phyloP scores from a whole-genome alignment of 257 asterid species.

The Cordia subcordata region DNA sequence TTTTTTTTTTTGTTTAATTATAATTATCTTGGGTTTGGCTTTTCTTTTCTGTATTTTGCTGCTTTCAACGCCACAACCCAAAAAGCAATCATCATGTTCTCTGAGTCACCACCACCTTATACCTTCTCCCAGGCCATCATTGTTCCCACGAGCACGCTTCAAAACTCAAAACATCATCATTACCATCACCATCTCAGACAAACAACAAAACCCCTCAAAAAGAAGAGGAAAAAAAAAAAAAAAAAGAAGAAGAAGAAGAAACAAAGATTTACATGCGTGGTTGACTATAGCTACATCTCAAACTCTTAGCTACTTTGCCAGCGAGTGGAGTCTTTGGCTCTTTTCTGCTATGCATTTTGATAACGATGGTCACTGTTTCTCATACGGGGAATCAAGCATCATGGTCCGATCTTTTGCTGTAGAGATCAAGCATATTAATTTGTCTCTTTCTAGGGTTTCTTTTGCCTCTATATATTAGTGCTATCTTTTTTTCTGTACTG shows the following conservation, averaged over 20 bases:
- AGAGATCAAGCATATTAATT: constrained; percentile 6
- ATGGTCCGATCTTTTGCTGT: constrained; percentile 32
- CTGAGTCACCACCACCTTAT: constrained; percentile 16
- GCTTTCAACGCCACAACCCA: constrained; percentile 17
- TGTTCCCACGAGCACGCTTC: constrained; percentile 20
- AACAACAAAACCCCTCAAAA: too few relatives aligned
- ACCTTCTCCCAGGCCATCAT: constrained; percentile 20
- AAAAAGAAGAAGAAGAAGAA: background rate
- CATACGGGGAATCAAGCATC: constrained; percentile 38
- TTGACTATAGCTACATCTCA: too few relatives aligned
- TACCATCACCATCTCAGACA: constrained; percentile 6
- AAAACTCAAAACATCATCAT: constrained; percentile 16
- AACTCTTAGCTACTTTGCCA: too few relatives aligned
- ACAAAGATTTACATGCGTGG: too few relatives aligned
- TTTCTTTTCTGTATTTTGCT: background rate
- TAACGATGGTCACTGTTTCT: constrained; percentile 14
- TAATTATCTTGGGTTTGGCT: too few relatives aligned
- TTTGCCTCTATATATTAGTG: background rate
- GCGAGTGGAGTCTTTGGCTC: constrained; percentile 4
- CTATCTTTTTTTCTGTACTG: too few relatives aligned
- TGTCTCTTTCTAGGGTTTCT: background rate
- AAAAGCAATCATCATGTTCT: constrained; percentile 26
- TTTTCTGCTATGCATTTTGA: constrained; percentile 2
- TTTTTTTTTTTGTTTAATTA: too few relatives aligned
- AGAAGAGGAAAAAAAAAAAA: constrained; percentile 7